Base-by-base conservation (phyloP, 2,329 filamentous ascomycete genomes). In the Trichoderma afroharzianum region DNA sequence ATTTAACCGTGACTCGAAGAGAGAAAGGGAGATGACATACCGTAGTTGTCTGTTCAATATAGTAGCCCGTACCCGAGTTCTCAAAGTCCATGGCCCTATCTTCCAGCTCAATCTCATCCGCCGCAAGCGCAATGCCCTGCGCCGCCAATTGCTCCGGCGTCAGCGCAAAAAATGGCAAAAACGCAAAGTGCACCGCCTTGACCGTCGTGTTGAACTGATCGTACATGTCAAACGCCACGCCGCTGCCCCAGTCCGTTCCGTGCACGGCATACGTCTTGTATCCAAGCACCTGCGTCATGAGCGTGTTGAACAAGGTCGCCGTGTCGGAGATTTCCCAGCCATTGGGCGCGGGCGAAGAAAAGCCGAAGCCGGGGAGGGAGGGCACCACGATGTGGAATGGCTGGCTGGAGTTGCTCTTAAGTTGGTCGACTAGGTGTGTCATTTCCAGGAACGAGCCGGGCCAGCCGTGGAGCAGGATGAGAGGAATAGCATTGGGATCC, bases 381-480 rank as follows among this genome's bases (percentile, higher is more conserved):
- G 30, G 79, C 75, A 63, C 78, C 74, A 71, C 80, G 21, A 76
- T 43, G 30, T 76, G 57, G 61, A 76, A 76, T 36, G 58, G 36
- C 4, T 62, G 33, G 33, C 28, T 70, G 12, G 39, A 33, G 30
- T 62, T 50, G 26, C 30, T 63, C n/a, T 43, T 67, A 12, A 72
- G 58, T 6, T 33, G 26, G 9, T 75, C 68, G 14, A 74, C 24
- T 2, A 75, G 9, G 14, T 81, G 59, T 75, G 80, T 73, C 57
- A 83, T 84, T 73, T 85, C 83, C 72, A 81, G 81, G 70, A 85
- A 84, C 1, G 79, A 81, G 8, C 83, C 83, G 3, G 72, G 72
- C 72, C 72, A 73, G 28, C 72, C 72, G 43, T 73, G 72, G 1
- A 73, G 62, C 5, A 73, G 28, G 30, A 72, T 63, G n/a, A 73